Percentiles rank a stretch among this genome's conserved stretches.
Evolutionary conservation across 768 basidiomycete genomes (phyloP).

Genomic region (Kwoniella europaea): DNA sequence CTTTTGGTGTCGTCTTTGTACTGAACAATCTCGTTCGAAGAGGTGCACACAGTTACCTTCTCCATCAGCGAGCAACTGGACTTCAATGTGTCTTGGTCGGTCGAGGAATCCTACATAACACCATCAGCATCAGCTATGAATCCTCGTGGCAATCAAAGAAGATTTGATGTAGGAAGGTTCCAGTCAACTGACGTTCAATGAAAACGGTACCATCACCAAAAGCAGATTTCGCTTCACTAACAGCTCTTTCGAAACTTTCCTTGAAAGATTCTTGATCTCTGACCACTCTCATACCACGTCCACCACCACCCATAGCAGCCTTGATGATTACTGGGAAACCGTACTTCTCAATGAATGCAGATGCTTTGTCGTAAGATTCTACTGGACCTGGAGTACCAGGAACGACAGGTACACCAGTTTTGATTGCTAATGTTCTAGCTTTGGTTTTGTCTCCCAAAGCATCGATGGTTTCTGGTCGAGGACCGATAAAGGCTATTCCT

Average conservation of each 20-base stretch:
- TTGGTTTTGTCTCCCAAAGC: slow-evolving; percentile 98
- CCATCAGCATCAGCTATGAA: slow-evolving; percentile 53
- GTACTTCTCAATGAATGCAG: slow-evolving; percentile 88
- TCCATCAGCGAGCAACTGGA: slow-evolving; percentile 89
- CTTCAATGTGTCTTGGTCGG: slow-evolving; percentile 95
- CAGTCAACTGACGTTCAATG: slow-evolving; percentile 75
- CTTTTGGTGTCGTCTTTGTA: slow-evolving; percentile 96
- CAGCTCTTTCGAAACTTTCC: slow-evolving; percentile 85
- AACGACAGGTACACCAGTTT: slow-evolving; percentile 90
- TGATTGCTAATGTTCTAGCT: slow-evolving; percentile 79
- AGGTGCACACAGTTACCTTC: slow-evolving; percentile 94
- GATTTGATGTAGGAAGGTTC: background rate
- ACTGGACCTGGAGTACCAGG: slow-evolving; percentile 98
- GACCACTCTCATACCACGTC: slow-evolving; percentile 98
- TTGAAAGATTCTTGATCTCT: slow-evolving; percentile 91
- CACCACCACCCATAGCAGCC: slow-evolving; percentile 98
- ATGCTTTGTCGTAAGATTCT: slow-evolving; percentile 74
- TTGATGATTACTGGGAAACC: slow-evolving; percentile 99
- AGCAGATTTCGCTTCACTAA: slow-evolving; percentile 91
- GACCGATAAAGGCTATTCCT: slow-evolving; percentile 95
- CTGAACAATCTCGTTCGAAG: slow-evolving; percentile 98
- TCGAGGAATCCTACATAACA: slow-evolving; percentile 65
- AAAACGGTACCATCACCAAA: slow-evolving; percentile 99
- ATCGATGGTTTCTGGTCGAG: slow-evolving; percentile 94
- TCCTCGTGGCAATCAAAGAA: slow-evolving; percentile 47